phyloP scores from a whole-genome alignment of 192 early-diverging fungal genomes.

The Coemansia umbellata region DNA sequence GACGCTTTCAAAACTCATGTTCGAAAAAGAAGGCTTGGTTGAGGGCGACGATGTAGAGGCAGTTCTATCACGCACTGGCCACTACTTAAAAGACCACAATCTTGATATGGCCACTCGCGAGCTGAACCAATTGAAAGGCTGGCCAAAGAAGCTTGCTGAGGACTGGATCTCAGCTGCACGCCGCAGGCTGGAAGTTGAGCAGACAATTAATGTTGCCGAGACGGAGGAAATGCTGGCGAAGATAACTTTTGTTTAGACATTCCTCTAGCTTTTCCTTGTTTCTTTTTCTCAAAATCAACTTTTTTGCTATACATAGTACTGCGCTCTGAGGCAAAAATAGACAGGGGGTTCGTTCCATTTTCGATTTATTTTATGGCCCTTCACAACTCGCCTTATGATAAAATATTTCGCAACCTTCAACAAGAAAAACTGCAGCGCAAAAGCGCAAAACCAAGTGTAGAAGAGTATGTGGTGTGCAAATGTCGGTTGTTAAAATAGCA shows the following conservation, averaged over 20 bases:
- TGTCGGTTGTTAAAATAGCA: too few relatives aligned
- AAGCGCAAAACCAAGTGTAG: too few relatives aligned
- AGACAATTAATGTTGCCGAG: conserved; percentile 73
- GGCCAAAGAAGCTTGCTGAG: conserved; percentile 78
- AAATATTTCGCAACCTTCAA: too few relatives aligned
- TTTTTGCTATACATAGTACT: too few relatives aligned
- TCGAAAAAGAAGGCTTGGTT: conserved; percentile 82
- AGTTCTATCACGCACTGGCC: conserved; percentile 70
- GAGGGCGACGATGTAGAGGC: conserved; percentile 84
- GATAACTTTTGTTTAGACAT: conserved; percentile 21
- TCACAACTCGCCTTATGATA: too few relatives aligned
- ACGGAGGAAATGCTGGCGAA: conserved; percentile 48
- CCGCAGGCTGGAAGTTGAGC: conserved; percentile 80
- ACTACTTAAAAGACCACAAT: conserved; percentile 72
- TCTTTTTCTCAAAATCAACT: neutral
- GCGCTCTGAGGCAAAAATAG: too few relatives aligned
- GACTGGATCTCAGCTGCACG: conserved; percentile 87
- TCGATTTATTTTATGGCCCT: too few relatives aligned
- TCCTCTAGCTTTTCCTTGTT: neutral
- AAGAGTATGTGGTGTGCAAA: too few relatives aligned
- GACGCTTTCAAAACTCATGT: conserved; percentile 69
- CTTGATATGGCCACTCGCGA: conserved; percentile 85
- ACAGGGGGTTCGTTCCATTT: too few relatives aligned
- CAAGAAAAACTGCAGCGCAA: too few relatives aligned
- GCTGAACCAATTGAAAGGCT: conserved; percentile 88